Conservation (phyloP, 1,139 yeast genomes). For the Zygosaccharomyces pseudobailii region DNA sequence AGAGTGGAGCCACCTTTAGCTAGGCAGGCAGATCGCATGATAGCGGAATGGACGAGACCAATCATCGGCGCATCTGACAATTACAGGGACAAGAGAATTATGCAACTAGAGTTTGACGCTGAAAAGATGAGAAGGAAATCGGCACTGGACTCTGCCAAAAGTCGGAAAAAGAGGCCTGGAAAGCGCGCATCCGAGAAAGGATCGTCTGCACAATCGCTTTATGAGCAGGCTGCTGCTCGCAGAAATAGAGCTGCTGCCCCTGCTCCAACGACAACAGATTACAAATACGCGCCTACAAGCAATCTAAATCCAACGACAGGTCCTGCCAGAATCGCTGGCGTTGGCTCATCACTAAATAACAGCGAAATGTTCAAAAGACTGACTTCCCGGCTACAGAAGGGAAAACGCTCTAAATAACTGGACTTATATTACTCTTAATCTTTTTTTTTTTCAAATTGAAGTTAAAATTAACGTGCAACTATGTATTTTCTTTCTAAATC, state of each 20-base stretch:
- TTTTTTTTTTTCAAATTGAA: conserved; percentile 1
- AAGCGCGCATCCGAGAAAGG: conserved; percentile 39
- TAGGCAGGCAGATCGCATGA: conserved; percentile 81
- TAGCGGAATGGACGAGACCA: conserved; percentile 98
- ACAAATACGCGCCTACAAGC: conserved; percentile 84
- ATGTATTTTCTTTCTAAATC: background rate
- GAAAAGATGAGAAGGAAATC: conserved; percentile 45
- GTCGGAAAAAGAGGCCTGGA: conserved; percentile 27
- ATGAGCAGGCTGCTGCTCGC: conserved; percentile 89
- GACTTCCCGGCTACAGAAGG: conserved; percentile 34
- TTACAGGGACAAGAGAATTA: conserved; percentile 80
- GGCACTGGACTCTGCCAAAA: conserved; percentile 30
- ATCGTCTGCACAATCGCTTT: conserved; percentile 40
- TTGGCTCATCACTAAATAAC: conserved; percentile 47
- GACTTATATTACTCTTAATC: background rate
- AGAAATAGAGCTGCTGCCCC: conserved; percentile 95
- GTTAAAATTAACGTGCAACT: conserved; percentile 12
- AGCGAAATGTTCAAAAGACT: conserved; percentile 80
- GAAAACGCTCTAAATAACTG: conserved; percentile 18
- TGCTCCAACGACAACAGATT: conserved; percentile 79
- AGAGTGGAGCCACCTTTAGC: conserved; percentile 84
- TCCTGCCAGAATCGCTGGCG: conserved; percentile 40
- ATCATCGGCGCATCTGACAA: conserved; percentile 94
- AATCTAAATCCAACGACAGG: conserved; percentile 39
- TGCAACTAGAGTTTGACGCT: conserved; percentile 66